Conservation (phyloP, 345 rosid species). For the Brassica rapa region DNA sequence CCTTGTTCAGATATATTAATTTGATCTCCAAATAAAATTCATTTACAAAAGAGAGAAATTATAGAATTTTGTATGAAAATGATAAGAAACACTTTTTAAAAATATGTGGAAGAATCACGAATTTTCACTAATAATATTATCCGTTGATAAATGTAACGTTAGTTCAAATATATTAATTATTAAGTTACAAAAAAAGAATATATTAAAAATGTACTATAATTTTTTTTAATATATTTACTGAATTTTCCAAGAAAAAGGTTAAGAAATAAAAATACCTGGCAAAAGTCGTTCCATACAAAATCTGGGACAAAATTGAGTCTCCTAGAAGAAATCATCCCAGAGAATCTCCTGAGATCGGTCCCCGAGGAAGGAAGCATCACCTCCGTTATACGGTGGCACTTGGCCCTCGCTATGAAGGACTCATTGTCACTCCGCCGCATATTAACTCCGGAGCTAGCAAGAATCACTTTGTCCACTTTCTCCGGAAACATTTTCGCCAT, state of each 20-base stretch:
- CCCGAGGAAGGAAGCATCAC: slow-evolving; percentile 69
- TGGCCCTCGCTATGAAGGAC: slow-evolving; percentile 49
- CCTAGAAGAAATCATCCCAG: slow-evolving; percentile 45
- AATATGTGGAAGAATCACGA: neutral
- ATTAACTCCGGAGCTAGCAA: slow-evolving; percentile 80
- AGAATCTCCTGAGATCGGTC: slow-evolving; percentile 51
- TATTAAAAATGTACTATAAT: too few relatives aligned
- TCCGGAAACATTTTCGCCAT: slow-evolving; percentile 74
- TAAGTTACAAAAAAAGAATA: too few relatives aligned
- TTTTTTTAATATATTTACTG: too few relatives aligned
- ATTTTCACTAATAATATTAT: neutral
- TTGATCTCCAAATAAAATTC: neutral
- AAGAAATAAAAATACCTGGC: slow-evolving; percentile 43
- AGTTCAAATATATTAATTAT: too few relatives aligned
- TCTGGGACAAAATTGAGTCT: slow-evolving; percentile 50
- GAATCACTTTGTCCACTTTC: slow-evolving; percentile 73
- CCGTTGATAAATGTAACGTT: too few relatives aligned
- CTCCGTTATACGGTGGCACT: slow-evolving; percentile 42
- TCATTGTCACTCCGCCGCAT: slow-evolving; percentile 56
- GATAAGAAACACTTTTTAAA: neutral
- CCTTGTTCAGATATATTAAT: neutral
- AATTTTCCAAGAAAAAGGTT: neutral
- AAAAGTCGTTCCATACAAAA: slow-evolving; percentile 59
- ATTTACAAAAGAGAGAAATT: neutral
- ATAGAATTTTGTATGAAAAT: neutral